Conservation (phyloP, 352 stramenopile genomes). For the Phytophthora litchii region DNA sequence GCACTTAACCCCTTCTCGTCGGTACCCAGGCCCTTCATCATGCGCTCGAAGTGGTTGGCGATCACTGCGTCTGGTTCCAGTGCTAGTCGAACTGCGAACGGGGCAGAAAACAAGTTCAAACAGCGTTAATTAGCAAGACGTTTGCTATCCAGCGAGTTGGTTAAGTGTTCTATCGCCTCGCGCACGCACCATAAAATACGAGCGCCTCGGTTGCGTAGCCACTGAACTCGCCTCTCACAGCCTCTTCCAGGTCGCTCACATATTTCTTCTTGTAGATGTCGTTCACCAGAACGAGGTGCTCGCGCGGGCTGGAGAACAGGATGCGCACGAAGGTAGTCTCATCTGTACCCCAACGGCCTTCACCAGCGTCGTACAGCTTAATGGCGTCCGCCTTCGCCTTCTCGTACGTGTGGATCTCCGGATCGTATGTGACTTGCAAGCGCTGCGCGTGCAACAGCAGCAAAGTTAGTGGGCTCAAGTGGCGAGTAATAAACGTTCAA, state of each 20-base stretch:
- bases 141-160: background rate
- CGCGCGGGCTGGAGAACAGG: slow-evolving; percentile 59
- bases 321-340: slow-evolving; percentile 70
- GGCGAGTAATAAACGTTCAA: background rate
- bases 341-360: slow-evolving; percentile 79
- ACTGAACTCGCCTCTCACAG: slow-evolving; percentile 71
- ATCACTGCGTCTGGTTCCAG: slow-evolving; percentile 58
- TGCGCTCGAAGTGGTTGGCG: slow-evolving; percentile 59
- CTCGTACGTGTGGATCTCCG: slow-evolving; percentile 59
- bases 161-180: background rate
- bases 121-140: slow-evolving; percentile 1
- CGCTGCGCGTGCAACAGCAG: slow-evolving; percentile 13
- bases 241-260: slow-evolving; percentile 59
- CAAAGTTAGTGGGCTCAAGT: slow-evolving; percentile 5
- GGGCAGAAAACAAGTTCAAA: slow-evolving; percentile 13
- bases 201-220: slow-evolving; percentile 65
- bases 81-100: slow-evolving; percentile 49
- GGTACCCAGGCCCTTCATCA: slow-evolving; percentile 63
- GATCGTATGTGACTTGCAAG: slow-evolving; percentile 51
- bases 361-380: slow-evolving; percentile 69
- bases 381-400: slow-evolving; percentile 61
- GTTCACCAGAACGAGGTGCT: slow-evolving; percentile 66
- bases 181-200: slow-evolving; percentile 60
- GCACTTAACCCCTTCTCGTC: slow-evolving; percentile 64
- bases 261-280: slow-evolving; percentile 74